phyloP scores from a whole-genome alignment of 495 filamentous ascomycete genomes.

The Aspergillus carlsbadensis region DNA sequence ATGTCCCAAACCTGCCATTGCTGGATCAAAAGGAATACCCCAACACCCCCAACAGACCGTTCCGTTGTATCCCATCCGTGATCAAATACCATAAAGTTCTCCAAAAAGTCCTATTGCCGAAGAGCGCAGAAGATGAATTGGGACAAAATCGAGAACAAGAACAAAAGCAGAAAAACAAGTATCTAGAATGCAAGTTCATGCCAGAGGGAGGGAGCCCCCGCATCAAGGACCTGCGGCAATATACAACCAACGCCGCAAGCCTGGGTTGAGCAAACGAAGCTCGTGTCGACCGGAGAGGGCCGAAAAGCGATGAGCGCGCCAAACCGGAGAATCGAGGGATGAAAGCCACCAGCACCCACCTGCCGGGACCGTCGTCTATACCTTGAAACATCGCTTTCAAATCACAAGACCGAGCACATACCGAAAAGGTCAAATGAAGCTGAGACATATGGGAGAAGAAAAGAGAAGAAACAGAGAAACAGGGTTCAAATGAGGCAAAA shows the following conservation, averaged over 20 bases:
- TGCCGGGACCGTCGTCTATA: constrained; percentile 29
- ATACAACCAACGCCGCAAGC: constrained; percentile 26
- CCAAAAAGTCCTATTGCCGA: constrained; percentile 45
- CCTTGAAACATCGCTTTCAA: constrained; percentile 37
- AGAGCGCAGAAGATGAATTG: constrained; percentile 37
- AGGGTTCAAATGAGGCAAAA: constrained; percentile 35
- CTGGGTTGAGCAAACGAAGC: constrained; percentile 30
- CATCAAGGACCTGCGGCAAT: constrained; percentile 25
- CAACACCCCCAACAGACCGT: constrained; percentile 49
- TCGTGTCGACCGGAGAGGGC: constrained; percentile 28
- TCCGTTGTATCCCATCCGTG: constrained; percentile 47
- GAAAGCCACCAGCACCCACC: constrained; percentile 39
- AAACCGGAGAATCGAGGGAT: constrained; percentile 39
- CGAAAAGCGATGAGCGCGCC: constrained; percentile 32
- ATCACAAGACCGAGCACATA: constrained; percentile 31
- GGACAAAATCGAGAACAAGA: constrained; percentile 16
- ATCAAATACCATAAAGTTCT: constrained; percentile 48
- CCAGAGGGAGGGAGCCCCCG: constrained; percentile 30
- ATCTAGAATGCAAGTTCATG: constrained; percentile 48
- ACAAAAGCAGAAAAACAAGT: constrained; percentile 22
- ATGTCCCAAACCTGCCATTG: constrained; percentile 25
- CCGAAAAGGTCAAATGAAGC: constrained; percentile 28
- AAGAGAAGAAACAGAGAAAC: constrained; percentile 32
- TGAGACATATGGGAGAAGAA: constrained; percentile 24
- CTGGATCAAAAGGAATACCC: constrained; percentile 48